These are phyloP conservation scores for Coniochaeta ligniaria DNA, from an alignment of 2,329 filamentous ascomycete species.

Conservation along the genomic window DNA sequence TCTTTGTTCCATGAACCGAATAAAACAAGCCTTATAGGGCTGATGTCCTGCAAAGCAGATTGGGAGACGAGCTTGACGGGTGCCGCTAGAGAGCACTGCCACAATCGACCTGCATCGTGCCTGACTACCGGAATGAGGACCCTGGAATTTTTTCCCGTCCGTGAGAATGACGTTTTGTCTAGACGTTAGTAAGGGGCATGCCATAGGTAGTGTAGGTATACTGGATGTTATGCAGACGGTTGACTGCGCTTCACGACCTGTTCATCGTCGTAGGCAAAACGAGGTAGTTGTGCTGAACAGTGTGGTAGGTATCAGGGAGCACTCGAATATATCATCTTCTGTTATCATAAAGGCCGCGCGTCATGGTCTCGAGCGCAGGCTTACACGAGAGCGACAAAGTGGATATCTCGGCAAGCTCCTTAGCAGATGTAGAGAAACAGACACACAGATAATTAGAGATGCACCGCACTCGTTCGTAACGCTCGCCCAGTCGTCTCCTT, in stretches of 20 bases:
- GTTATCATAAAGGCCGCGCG: background rate
- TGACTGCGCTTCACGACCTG: no score
- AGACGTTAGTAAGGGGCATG: background rate
- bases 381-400: background rate
- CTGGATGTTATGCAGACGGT: no score
- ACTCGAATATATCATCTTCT: background rate
- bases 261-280: background rate
- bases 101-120: constrained; percentile 16
- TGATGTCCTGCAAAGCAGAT: constrained; percentile 4
- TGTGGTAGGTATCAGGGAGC: background rate
- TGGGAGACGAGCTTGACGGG: background rate
- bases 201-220: no score
- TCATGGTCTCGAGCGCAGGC: background rate
- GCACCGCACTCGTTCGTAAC: background rate
- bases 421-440: background rate
- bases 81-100: constrained; percentile 18
- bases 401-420: background rate
- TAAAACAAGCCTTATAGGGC: constrained; percentile 6
- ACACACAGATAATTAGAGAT: background rate
- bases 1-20: background rate
- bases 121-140: constrained; percentile 1
- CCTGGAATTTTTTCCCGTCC: background rate
- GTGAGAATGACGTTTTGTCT: background rate
- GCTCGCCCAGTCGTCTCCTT: background rate
- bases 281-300: background rate